Base-by-base conservation (phyloP, 495 filamentous ascomycete species). In the Halenospora varia region DNA sequence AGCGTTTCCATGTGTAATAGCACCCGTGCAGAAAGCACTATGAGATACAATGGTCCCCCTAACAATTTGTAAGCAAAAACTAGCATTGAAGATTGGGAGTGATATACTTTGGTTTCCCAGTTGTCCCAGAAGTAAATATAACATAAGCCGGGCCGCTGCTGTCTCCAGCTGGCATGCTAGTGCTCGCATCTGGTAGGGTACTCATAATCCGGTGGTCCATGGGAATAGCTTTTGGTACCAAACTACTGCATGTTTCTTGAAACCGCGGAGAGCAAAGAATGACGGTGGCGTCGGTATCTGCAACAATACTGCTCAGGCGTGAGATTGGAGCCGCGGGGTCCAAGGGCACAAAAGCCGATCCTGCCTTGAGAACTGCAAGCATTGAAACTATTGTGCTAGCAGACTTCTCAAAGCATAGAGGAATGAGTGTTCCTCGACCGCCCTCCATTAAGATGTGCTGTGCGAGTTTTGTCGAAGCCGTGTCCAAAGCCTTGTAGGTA, bases 61-160 rank as follows among this genome's bases (percentile, higher is more conserved):
- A 22, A 6, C 13, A 41, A 10, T 53, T 2, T 42, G 35, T 53
- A 1, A 53, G 51, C 13, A 15, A 46, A 26, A 15, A 19, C 24
- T 48, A 10, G 10, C 13, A 13, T 47, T 17, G 13, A 11, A 13
- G 13, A 9, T 51, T 24, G 2, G 48, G 18, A 20, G 24, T 18
- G 2, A 76, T 73, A n/a, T 75, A 75, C 57, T 79, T 79, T 0
- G 76, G 75, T 45, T 71, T 73, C 23, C 76, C 76, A 9, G 76
- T 79, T 59, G 70, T 76, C 22, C 76, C 76, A 1, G 76, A 79
- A 10, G 75, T 79, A 57, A 76, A 79, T 17, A 72, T 69, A 18
- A 85, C 69, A 61, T 81, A 89, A 54, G 56, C 63, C 22, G 39
- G 2, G 10, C 44, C 48, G 44, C 20, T 48, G 23, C 25, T 47